Conservation (phyloP, 352 stramenopile genomes). For the Phytopythium aichiense region DNA sequence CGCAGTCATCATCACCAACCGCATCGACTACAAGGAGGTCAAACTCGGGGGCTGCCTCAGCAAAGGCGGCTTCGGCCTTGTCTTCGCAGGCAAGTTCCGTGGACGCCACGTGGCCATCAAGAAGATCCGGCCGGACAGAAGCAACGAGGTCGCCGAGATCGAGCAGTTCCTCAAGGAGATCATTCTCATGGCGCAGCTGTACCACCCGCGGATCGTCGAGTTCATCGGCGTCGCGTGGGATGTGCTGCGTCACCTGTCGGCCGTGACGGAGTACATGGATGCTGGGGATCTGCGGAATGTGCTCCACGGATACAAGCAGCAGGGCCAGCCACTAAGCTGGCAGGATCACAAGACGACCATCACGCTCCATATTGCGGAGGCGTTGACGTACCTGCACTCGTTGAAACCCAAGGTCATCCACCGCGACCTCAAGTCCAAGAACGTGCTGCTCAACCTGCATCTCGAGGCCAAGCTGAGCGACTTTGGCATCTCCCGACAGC, state of each 20-base stretch:
- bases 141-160: conserved; percentile 26
- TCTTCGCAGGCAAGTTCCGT: conserved; percentile 35
- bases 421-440: conserved; percentile 41
- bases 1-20: conserved; percentile 36
- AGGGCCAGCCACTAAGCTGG: too few relatives aligned
- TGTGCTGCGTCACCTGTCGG: conserved; percentile 36
- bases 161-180: conserved; percentile 37
- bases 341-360: too few relatives aligned
- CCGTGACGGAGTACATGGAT: conserved; percentile 68
- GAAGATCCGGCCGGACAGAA: conserved; percentile 29
- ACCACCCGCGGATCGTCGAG: conserved; percentile 29
- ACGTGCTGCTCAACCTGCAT: conserved; percentile 42
- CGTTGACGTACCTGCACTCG: conserved; percentile 46
- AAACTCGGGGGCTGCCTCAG: conserved; percentile 35
- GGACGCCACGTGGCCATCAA: conserved; percentile 36
- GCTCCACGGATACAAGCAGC: too few relatives aligned
- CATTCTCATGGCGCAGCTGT: conserved; percentile 32
- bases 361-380: too few relatives aligned
- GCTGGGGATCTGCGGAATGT: too few relatives aligned
- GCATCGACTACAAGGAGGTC: conserved; percentile 39
- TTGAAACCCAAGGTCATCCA: conserved; percentile 46
- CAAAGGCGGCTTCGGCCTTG: conserved; percentile 37
- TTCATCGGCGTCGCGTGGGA: conserved; percentile 35
- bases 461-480: conserved; percentile 74
- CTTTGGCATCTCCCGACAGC: conserved; percentile 81